These are phyloP conservation scores for Diaporthe batatas DNA, from an alignment of 2,329 filamentous ascomycete species.

Conservation along the genomic window DNA sequence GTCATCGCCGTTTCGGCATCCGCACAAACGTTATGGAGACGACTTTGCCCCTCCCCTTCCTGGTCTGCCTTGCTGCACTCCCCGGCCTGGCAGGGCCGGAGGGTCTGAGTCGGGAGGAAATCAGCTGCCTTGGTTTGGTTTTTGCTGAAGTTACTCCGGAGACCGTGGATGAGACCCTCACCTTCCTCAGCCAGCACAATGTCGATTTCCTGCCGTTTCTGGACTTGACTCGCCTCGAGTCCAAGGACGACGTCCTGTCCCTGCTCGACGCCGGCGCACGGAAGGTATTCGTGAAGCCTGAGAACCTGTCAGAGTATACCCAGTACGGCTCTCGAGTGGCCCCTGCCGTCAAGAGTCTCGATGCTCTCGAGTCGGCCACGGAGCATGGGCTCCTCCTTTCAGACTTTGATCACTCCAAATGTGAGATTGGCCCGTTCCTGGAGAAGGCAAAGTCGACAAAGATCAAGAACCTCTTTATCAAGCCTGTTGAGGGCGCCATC, in stretches of 20 bases:
- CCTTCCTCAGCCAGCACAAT: slow-evolving; percentile 64
- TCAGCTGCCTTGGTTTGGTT: slow-evolving; percentile 70
- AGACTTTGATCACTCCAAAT: slow-evolving; percentile 61
- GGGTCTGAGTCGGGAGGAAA: slow-evolving; percentile 68
- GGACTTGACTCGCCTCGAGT: slow-evolving; percentile 78
- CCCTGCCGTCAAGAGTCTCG: slow-evolving; percentile 58
- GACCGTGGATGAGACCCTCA: slow-evolving; percentile 57
- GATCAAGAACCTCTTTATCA: slow-evolving; percentile 63
- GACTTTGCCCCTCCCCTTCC: slow-evolving; percentile 73
- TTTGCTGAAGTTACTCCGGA: slow-evolving; percentile 66
- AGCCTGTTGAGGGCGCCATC: slow-evolving; percentile 59
- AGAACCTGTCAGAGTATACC: slow-evolving; percentile 72
- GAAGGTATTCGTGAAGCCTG: slow-evolving; percentile 83
- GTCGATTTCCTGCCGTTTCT: slow-evolving; percentile 75
- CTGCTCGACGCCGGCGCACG: slow-evolving; percentile 88
- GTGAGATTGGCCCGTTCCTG: slow-evolving; percentile 59
- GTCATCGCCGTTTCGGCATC: slow-evolving; percentile 13
- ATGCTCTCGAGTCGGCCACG: slow-evolving; percentile 49
- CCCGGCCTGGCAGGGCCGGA: slow-evolving; percentile 60
- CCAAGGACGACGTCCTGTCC: slow-evolving; percentile 79
- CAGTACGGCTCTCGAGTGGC: slow-evolving; percentile 70
- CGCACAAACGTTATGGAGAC: slow-evolving; percentile 68
- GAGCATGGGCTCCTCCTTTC: slow-evolving; percentile 67
- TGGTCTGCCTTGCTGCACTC: slow-evolving; percentile 68
- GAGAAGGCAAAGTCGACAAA: slow-evolving; percentile 61